Evolutionary conservation across 1,139 yeast genomes (phyloP), one percentile per base, ranked within the genome.

Genomic region (Diutina rugosa): DNA sequence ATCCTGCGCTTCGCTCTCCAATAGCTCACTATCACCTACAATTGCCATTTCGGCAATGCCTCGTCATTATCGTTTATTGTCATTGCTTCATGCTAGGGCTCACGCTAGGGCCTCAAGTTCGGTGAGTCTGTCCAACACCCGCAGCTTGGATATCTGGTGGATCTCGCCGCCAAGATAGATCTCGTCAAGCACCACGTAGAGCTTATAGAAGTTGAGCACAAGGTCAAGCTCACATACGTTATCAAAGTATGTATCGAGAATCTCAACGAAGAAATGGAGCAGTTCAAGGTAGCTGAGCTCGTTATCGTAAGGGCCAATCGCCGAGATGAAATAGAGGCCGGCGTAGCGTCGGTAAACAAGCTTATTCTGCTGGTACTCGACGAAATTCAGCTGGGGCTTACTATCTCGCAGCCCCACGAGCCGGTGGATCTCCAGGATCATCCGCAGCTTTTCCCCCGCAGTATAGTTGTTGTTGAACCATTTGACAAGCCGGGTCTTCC

Each of bases 191-290:
- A 87, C 82, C 60, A 76, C 74, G 67, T 87, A 85, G 30, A 86
- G 79, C 67, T 84, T 86, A 70, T 84, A 82, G 68, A 88, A 88
- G 67, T 87, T 87, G 71, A 87, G 88, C 28, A 89, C 90, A 58
- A 89, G 78, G 67, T 93, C 99, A 63, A 93, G 77, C 70, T 93
- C 99, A 71, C 98, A 91, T n/a, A 93, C 99, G 64, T 86, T 90
- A 61, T 81, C 76, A 65, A 93, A 93, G 68, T 87, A 90, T 6
- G 84, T 77, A 67, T 93, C 99, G 59, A 93, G 72, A 10, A 90
- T 82, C 69, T 93, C 97, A 30, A 93, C 98, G 62, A 93, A 82
- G 57, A 91, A 74, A 66, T 93, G 99, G 45, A 93, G 81, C 41
- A 90, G 84, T 61, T 93, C 96, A 57, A 93, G 73, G 65, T 87